Base-by-base conservation (phyloP, 2,329 filamentous ascomycete genomes). In the Penicillium sp. region DNA sequence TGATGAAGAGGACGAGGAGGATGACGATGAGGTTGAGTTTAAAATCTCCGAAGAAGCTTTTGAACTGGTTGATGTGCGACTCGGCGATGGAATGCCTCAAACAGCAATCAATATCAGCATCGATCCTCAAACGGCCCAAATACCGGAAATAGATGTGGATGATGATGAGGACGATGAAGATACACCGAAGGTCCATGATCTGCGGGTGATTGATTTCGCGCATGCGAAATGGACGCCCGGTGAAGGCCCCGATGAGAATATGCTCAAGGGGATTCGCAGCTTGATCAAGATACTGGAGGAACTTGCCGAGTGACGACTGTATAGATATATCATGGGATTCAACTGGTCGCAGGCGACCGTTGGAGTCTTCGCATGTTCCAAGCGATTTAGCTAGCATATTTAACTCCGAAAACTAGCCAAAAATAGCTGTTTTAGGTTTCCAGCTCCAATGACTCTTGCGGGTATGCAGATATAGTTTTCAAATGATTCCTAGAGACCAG, bases 161-260 rank as follows among this genome's bases (percentile, higher is more conserved):
- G 79, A 80, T 0, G 80, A 79, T 2, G 83, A 86, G 3, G 79
- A 80, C 53, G 83, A 86, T 3, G 79, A 80, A 55, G 73, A 77
- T 58, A 70, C 73, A 11, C 89, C 89, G 0, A 87, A 87, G 66
- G 84, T 96, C 44, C 91, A 89, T 68, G 84, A 86, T 13, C 81
- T 97, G 49, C 95, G 93, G 70, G 82, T 99, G 61, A 99, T 99
- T 66, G 95, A 99, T 73, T 99, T 99, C 81, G 95, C 95, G 1
- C 95, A 99, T 75, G 95, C 95, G 11, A 78, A 81, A 49, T 98
- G 89, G 87, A 89, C 86, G 1, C 89, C 90, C 0, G 91, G 91
- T 1, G 77, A 89, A 67, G 93, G 93, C 0, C 88, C 90, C 0
- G 95, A 99, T 72, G 88, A 96, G 75, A 98, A 98, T 69, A 79